A percentile compares a stretch with the other conserved stretches of the same genome.
Conservation (phyloP, 768 basidiomycete species). For the Phanerodontia chrysosporium region DNA sequence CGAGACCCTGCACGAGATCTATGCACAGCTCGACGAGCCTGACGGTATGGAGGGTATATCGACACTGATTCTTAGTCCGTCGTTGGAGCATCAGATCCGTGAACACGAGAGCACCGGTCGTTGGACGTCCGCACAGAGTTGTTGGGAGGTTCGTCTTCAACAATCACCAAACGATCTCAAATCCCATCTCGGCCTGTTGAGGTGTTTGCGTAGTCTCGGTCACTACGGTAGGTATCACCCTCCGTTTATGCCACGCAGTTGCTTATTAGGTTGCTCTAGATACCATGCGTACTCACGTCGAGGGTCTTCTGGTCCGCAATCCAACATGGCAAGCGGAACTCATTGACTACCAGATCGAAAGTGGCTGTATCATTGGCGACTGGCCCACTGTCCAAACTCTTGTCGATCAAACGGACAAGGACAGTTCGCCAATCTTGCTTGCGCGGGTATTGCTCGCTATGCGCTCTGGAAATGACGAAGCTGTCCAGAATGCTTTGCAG, state of each 20-base stretch:
- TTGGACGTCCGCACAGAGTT: slow-evolving; percentile 98
- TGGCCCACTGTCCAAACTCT: slow-evolving; percentile 79
- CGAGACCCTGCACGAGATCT: slow-evolving; percentile 92
- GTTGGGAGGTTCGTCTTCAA: slow-evolving; percentile 95
- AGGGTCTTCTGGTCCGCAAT: slow-evolving; percentile 80
- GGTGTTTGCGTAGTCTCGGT: slow-evolving; percentile 90
- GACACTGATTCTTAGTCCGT: slow-evolving; percentile 80
- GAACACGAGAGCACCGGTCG: slow-evolving; percentile 95
- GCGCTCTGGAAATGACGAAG: slow-evolving; percentile 45
- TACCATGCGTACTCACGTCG: slow-evolving; percentile 90
- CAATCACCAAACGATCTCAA: slow-evolving; percentile 85
- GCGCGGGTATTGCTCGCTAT: slow-evolving; percentile 80
- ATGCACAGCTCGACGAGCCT: slow-evolving; percentile 93
- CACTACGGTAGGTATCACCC: slow-evolving; percentile 75
- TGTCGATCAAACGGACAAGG: slow-evolving; percentile 43
- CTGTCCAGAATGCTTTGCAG: slow-evolving; percentile 47
- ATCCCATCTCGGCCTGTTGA: slow-evolving; percentile 83
- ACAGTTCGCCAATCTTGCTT: slow-evolving; percentile 63
- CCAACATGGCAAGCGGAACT: slow-evolving; percentile 79
- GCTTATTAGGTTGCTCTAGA: slow-evolving; percentile 42
- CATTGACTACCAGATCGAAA: slow-evolving; percentile 84
- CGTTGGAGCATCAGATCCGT: slow-evolving; percentile 92
- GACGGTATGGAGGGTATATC: slow-evolving; percentile 99
- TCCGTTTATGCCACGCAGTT: neutral
- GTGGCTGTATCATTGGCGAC: slow-evolving; percentile 93